Base-by-base conservation (phyloP, 352 stramenopile species). In the Phytopythium litorale region DNA sequence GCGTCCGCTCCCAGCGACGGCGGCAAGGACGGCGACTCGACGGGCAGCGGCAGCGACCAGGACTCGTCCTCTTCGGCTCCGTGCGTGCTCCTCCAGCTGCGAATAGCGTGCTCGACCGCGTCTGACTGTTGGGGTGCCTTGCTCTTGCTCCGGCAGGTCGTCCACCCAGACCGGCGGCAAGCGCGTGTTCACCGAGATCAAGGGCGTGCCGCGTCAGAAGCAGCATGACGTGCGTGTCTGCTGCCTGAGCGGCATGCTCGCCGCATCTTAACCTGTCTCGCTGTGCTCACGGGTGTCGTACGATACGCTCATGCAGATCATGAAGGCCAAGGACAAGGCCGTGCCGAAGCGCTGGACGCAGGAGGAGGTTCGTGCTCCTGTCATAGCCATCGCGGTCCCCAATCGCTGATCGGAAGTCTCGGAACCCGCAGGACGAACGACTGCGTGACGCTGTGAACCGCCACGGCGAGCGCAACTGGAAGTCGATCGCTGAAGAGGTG, bases 391-490 rank as follows among this genome's bases (percentile, higher is more conserved):
- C 33, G n/a, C 18, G 21, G 13, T 12, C 13, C 28, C 7, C 16
- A 33, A 11, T 55, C 11, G 48, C 37, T 58, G 46, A 50, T 33
- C 38, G 9, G 30, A 16, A 3, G 30, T 23, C n/a, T 33, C 19
- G 9, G 23, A n/a, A 16, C n/a, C 25, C n/a, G 2, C 30, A 78
- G 57, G 88, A 97, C 62, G 84, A 96, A 9, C 78, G 75, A 54
- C 70, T 97, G 33, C 76, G 87, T 2, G 72, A 88, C 19, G 88
- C 86, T 15, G 88, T 97, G 30, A 72, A 73, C 18, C 81, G 79
- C 50, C 84, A 92, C 57, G 86, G 87, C 43, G 86, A 93, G 62
- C 78, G 87, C 28, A 94, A 96, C 63, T 97, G 88, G 88, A 94
- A 95, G 54, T 90, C 83, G 9, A 95, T 96, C 46, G 88, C 88